Conservation (phyloP, 495 filamentous ascomycete species). For the Tetracladium setigerum region DNA sequence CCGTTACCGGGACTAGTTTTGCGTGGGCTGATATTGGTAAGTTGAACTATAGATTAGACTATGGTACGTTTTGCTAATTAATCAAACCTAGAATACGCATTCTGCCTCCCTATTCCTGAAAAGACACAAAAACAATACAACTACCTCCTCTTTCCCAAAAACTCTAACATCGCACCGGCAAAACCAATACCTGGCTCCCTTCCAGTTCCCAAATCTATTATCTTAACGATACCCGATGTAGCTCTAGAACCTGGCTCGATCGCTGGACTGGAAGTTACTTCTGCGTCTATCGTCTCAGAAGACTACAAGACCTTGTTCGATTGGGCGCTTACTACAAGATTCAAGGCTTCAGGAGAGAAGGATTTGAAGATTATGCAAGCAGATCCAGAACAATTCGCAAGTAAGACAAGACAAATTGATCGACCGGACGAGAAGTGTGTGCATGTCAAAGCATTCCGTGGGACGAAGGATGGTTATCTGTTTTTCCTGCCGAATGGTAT, state of each 20-base stretch:
- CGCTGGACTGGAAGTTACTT: slow-evolving; percentile 30
- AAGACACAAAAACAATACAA: slow-evolving; percentile 84
- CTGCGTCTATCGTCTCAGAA: slow-evolving; percentile 47
- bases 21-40: slow-evolving; percentile 68
- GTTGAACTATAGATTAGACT: slow-evolving; percentile 17
- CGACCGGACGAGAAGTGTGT: slow-evolving; percentile 86
- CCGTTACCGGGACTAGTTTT: slow-evolving; percentile 60
- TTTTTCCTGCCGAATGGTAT: slow-evolving; percentile 86
- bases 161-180: slow-evolving; percentile 39
- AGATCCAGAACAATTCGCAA: slow-evolving; percentile 67
- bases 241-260: slow-evolving; percentile 56
- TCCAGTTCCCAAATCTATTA: slow-evolving; percentile 55
- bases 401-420: slow-evolving; percentile 69
- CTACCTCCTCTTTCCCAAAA: slow-evolving; percentile 78
- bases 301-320: slow-evolving; percentile 56
- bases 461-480: slow-evolving; percentile 90
- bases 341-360: slow-evolving; percentile 41
- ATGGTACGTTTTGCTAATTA: slow-evolving; percentile 18
- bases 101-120: slow-evolving; percentile 84
- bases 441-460: slow-evolving; percentile 84
- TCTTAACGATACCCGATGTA: slow-evolving; percentile 76
- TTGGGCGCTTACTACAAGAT: slow-evolving; percentile 53
- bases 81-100: slow-evolving; percentile 53
- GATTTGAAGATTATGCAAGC: slow-evolving; percentile 55
- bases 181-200: slow-evolving; percentile 25